These are phyloP conservation scores for Irpex sp. DNA, from an alignment of 1,284 basidiomycete species.

Conservation along the genomic window DNA sequence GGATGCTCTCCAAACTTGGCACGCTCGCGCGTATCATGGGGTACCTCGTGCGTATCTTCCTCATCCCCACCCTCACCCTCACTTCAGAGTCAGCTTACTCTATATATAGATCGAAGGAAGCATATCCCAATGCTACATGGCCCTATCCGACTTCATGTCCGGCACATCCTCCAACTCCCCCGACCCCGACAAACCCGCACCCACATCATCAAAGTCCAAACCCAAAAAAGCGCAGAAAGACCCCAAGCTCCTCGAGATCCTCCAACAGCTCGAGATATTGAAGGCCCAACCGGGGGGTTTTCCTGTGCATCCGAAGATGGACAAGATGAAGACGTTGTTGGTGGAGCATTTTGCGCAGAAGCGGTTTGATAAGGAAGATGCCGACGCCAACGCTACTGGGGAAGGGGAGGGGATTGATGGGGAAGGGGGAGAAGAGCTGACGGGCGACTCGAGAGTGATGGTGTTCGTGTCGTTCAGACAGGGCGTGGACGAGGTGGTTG, in stretches of 20 bases:
- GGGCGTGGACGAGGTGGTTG: constrained; percentile 88
- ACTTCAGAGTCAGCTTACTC: no score
- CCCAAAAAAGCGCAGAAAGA: constrained; percentile 44
- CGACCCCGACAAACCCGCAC: constrained; percentile 22
- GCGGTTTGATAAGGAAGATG: constrained; percentile 43
- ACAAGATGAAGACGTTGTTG: constrained; percentile 69
- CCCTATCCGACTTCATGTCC: constrained; percentile 41
- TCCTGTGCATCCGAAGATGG: constrained; percentile 89
- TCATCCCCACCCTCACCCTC: no score
- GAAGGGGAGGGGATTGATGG: no score
- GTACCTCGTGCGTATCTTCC: constrained; percentile 61
- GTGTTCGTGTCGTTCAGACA: constrained; percentile 90
- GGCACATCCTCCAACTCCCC: constrained; percentile 23
- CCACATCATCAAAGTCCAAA: constrained; percentile 35
- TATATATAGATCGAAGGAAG: constrained; percentile 78
- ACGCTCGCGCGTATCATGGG: constrained; percentile 74
- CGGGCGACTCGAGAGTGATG: constrained; percentile 77
- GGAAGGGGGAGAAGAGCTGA: constrained; percentile 2
- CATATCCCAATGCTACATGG: constrained; percentile 69
- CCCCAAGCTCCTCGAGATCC: constrained; percentile 53
- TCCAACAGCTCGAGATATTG: constrained; percentile 59
- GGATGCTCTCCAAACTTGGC: constrained; percentile 20
- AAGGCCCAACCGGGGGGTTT: constrained; percentile 42
- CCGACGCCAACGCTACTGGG: constrained; percentile 24
- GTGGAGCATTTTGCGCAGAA: constrained; percentile 75